Percentiles rank a stretch among this genome's conserved stretches.
phyloP scores from a whole-genome alignment of 73 alveolate genomes.

The Durusdinium trenchii region DNA sequence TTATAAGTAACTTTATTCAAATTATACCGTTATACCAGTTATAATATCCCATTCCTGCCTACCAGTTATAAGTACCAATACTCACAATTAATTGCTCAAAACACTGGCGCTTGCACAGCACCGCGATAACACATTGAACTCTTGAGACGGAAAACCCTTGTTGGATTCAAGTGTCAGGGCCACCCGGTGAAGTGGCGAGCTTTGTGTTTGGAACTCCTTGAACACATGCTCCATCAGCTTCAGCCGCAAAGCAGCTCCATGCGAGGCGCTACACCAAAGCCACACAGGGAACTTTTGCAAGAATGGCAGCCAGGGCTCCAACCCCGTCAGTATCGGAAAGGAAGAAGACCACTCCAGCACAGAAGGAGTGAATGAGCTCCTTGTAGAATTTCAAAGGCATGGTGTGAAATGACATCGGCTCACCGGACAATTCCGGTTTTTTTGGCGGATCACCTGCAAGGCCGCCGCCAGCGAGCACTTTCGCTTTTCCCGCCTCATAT shows the following conservation, averaged over 20 bases:
- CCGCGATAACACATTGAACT: background rate
- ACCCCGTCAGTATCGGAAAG: constrained; percentile 1
- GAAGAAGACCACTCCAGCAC: background rate
- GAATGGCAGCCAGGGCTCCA: background rate
- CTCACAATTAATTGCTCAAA: too few species aligned
- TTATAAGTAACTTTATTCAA: too few species aligned
- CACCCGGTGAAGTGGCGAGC: constrained; percentile 4
- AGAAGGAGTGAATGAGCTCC: background rate
- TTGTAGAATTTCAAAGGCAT: background rate
- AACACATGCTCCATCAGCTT: background rate
- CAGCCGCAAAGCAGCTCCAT: constrained; percentile 24
- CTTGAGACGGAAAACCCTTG: background rate
- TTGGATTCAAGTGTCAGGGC: background rate
- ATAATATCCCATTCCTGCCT: too few species aligned
- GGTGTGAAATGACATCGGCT: background rate
- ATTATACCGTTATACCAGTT: too few species aligned
- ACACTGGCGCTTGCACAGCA: constrained; percentile 1
- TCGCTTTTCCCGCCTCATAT: constrained; percentile 22
- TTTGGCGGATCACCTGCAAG: background rate
- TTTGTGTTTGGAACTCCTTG: background rate
- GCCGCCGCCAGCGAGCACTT: constrained; percentile 36
- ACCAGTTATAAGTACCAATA: too few species aligned
- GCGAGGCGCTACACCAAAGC: background rate
- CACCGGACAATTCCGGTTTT: too few species aligned
- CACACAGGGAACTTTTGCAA: constrained; percentile 6